phyloP scores from a whole-genome alignment of 164 flowering plant species.

The Dillenia suffruticosa region DNA sequence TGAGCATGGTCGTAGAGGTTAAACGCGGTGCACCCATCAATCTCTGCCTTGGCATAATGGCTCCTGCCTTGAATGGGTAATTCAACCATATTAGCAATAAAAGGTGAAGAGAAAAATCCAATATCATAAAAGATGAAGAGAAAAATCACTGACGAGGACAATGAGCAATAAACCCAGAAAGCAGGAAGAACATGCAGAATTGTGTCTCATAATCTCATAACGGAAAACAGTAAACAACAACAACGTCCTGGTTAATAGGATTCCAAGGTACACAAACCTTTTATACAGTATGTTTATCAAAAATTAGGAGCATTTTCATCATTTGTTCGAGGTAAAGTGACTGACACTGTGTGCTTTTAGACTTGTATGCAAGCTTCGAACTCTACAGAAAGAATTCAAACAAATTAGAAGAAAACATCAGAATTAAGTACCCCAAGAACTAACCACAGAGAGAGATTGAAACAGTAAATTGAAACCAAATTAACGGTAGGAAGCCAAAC shows the following conservation, averaged over 20 bases:
- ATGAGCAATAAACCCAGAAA: too few species aligned
- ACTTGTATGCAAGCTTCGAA: background rate
- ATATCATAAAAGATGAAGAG: background rate
- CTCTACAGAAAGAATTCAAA: background rate
- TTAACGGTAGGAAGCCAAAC: background rate
- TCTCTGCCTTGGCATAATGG: conserved; percentile 28
- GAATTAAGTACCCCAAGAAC: background rate
- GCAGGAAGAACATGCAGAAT: background rate
- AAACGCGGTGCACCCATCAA: conserved; percentile 24
- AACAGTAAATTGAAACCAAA: background rate
- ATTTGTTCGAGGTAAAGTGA: too few species aligned
- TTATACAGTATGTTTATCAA: too few species aligned
- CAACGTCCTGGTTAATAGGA: too few species aligned
- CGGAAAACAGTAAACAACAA: background rate
- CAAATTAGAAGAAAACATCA: background rate
- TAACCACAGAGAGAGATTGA: background rate
- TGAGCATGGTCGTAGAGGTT: conserved; percentile 39
- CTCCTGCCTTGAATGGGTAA: too few species aligned
- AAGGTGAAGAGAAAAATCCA: too few species aligned
- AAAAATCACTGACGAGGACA: background rate
- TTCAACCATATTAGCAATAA: too few species aligned
- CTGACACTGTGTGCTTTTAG: background rate
- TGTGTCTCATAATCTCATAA: too few species aligned
- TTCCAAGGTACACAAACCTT: too few species aligned
- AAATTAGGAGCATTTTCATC: too few species aligned